These are phyloP conservation scores for Rubia balearica DNA, from an alignment of 305 asterid genomes.

Conservation along the genomic window DNA sequence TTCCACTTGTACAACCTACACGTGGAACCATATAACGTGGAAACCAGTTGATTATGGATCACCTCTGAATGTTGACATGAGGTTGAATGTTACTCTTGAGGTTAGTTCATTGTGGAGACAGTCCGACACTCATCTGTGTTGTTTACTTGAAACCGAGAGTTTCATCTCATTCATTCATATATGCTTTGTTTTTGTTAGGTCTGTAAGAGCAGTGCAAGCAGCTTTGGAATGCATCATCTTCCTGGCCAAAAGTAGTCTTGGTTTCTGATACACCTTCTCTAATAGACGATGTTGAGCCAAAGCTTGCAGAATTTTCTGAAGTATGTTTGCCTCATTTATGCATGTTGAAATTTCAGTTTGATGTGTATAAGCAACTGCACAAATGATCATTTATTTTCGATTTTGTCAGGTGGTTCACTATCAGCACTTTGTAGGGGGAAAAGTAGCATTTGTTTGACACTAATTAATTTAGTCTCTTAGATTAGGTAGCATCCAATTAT, in stretches of 20 bases:
- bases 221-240: constrained; percentile 51
- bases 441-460: no score
- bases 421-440: constrained; percentile 49
- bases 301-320: constrained; percentile 60
- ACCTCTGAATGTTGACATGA: constrained; percentile 59
- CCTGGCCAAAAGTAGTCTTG: constrained; percentile 65
- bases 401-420: constrained; percentile 63
- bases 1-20: constrained; percentile 50
- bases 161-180: background rate
- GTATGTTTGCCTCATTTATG: constrained; percentile 26
- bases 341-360: background rate
- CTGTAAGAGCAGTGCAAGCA: constrained; percentile 73
- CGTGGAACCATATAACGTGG: constrained; percentile 74
- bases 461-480: no score
- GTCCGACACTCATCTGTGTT: background rate
- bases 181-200: constrained; percentile 33
- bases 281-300: constrained; percentile 46
- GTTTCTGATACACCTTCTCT: constrained; percentile 64
- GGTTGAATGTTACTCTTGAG: constrained; percentile 57
- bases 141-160: background rate
- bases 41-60: constrained; percentile 41
- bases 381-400: constrained; percentile 17
- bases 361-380: background rate
- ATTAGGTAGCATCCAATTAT: no score
- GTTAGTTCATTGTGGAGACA: constrained; percentile 25